Evolutionary conservation across 169 alveolate genomes (phyloP).

Genomic region (Neospora caninum): DNA sequence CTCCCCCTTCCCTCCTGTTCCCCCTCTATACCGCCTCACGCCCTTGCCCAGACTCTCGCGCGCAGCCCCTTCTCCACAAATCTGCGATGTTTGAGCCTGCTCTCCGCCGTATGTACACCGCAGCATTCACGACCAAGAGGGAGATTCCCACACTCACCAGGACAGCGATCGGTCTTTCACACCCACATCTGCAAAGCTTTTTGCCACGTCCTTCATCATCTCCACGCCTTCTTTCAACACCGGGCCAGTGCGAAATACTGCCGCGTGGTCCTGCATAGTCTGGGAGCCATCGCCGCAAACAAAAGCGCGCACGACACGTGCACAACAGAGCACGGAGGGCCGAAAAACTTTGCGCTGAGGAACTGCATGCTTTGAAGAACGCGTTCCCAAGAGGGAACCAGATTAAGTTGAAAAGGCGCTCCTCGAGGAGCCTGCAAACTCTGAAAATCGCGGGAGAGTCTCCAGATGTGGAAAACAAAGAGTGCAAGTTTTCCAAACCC

Average conservation of each 20-base stretch:
- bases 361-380: too few relatives aligned
- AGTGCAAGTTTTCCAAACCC: too few relatives aligned
- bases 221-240: constrained; percentile 89
- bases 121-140: too few relatives aligned
- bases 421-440: too few relatives aligned
- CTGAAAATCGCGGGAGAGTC: too few relatives aligned
- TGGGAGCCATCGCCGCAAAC: not conserved
- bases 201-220: constrained; percentile 81
- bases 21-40: too few relatives aligned
- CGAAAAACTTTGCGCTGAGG: not conserved
- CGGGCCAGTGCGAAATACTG: constrained; percentile 94
- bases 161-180: constrained; percentile 87
- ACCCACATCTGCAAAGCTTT: constrained; percentile 86
- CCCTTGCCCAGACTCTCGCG: too few relatives aligned
- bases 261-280: constrained; percentile 96
- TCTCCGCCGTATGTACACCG: not conserved
- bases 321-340: not conserved
- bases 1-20: not conserved
- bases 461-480: too few relatives aligned
- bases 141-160: constrained; percentile 64
- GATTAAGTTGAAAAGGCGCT: too few relatives aligned
- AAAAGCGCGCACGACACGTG: not conserved
- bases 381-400: too few relatives aligned
- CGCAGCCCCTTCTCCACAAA: too few relatives aligned
- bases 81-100: not conserved